These are phyloP conservation scores for Cryptococcus sp. DNA, from an alignment of 1,284 basidiomycete species.

Conservation along the genomic window DNA sequence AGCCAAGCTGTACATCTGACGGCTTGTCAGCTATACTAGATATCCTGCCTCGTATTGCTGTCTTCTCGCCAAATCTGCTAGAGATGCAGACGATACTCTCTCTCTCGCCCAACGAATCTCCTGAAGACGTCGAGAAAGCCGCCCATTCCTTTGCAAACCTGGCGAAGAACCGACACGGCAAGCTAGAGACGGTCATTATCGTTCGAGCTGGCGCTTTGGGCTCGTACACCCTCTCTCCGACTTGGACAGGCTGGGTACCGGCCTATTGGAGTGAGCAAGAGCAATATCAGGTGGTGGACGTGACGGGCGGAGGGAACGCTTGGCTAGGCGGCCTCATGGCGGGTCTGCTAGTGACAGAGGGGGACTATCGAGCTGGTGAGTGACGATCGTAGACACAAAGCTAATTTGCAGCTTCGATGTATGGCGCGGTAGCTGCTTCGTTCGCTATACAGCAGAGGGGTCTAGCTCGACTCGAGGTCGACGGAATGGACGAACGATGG, in stretches of 20 bases:
- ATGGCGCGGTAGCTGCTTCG: slow-evolving; percentile 72
- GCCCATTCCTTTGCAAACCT: slow-evolving; percentile 56
- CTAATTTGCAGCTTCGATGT: slow-evolving; percentile 54
- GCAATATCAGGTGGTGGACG: slow-evolving; percentile 62
- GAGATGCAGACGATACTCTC: slow-evolving; percentile 47
- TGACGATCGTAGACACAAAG: neutral
- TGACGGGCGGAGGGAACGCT: slow-evolving; percentile 83
- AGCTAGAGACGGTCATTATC: slow-evolving; percentile 55
- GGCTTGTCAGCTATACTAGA: slow-evolving; percentile 45
- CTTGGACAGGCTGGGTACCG: slow-evolving; percentile 59
- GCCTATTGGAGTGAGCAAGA: slow-evolving; percentile 63
- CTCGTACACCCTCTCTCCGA: slow-evolving; percentile 54
- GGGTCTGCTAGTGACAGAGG: slow-evolving; percentile 57
- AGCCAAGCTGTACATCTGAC: slow-evolving; percentile 72
- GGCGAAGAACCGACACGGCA: slow-evolving; percentile 52
- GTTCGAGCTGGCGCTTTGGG: slow-evolving; percentile 74
- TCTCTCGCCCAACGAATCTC: slow-evolving; percentile 4
- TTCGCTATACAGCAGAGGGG: slow-evolving; percentile 78
- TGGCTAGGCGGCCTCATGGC: slow-evolving; percentile 80
- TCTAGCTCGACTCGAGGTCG: slow-evolving; percentile 52
- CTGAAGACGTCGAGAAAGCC: slow-evolving; percentile 57
- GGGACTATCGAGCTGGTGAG: slow-evolving; percentile 62
- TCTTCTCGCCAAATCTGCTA: slow-evolving; percentile 49
- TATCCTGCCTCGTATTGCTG: slow-evolving; percentile 21
- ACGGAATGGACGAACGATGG: slow-evolving; percentile 53